Evolutionary conservation across 2,329 filamentous ascomycete genomes (phyloP).

Genomic region (Salinomyces thailandicus): DNA sequence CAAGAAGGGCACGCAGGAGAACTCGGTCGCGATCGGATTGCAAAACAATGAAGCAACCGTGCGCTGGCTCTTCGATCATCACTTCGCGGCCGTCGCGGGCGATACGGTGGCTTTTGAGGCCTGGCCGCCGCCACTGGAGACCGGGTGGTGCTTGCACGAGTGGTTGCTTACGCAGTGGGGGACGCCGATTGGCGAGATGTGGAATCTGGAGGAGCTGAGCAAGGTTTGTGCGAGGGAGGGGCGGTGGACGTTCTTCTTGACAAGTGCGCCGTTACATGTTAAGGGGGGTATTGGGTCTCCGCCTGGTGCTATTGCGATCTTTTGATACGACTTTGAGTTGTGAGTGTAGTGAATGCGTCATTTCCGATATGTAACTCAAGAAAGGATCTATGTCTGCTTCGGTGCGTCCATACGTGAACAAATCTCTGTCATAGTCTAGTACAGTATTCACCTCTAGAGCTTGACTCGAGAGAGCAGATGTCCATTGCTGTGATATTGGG

Average conservation of each 20-base stretch:
- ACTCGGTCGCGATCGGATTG: background rate
- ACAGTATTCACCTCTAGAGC: too few species aligned
- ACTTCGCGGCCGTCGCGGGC: slow-evolving; percentile 1
- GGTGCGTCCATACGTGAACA: too few species aligned
- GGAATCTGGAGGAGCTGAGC: slow-evolving; percentile 1
- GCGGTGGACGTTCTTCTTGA: slow-evolving; percentile 2
- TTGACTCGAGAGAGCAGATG: too few species aligned
- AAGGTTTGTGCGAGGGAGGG: background rate
- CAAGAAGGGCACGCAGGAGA: slow-evolving; percentile 2
- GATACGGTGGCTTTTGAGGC: slow-evolving; percentile 1
- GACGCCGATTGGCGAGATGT: background rate
- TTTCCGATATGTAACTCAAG: too few species aligned
- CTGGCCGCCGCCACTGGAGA: background rate
- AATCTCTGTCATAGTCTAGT: too few species aligned
- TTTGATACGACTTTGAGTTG: too few species aligned
- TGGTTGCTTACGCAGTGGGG: slow-evolving; percentile 2
- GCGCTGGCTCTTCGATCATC: slow-evolving; percentile 2
- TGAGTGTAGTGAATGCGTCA: too few species aligned
- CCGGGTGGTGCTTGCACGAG: slow-evolving; percentile 2
- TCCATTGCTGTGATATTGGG: too few species aligned
- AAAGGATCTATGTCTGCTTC: too few species aligned
- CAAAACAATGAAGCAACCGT: slow-evolving; percentile 1
- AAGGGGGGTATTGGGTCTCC: background rate
- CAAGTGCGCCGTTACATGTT: background rate
- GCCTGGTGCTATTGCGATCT: slow-evolving; percentile 1